These are phyloP conservation scores for Apostasia ramifera DNA, from an alignment of 106 monocot genomes.

Conservation along the genomic window DNA sequence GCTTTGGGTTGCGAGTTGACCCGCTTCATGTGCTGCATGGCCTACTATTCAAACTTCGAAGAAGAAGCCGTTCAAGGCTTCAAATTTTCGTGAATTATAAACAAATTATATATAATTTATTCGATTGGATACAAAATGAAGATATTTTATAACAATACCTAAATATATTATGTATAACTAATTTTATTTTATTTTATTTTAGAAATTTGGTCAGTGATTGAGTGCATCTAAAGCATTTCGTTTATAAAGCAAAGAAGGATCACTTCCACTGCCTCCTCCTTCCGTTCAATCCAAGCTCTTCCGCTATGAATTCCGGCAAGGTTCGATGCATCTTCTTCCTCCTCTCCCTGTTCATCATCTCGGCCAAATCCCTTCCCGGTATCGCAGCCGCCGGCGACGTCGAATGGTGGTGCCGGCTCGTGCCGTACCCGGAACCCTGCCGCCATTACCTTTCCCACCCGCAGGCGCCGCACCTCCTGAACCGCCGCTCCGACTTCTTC, in stretches of 20 bases:
- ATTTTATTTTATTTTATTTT: not conserved
- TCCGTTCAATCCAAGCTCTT: not conserved
- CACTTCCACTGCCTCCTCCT: not conserved
- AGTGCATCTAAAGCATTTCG: not conserved
- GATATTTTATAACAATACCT: too few relatives aligned
- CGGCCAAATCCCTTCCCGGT: not conserved
- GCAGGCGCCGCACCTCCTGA: not conserved
- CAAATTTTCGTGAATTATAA: too few relatives aligned
- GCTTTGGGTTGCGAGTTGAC: too few relatives aligned
- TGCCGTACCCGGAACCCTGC: slow-evolving; percentile 31
- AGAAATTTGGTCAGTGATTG: too few relatives aligned
- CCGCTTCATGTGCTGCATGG: too few relatives aligned
- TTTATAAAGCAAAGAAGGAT: not conserved
- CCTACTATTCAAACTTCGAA: too few relatives aligned
- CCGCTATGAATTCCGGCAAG: not conserved
- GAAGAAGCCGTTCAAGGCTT: too few relatives aligned
- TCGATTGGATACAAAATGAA: too few relatives aligned
- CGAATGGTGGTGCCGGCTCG: slow-evolving; percentile 17
- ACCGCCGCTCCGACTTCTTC: slow-evolving; percentile 24
- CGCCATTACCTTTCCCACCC: slow-evolving; percentile 17
- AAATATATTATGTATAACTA: not conserved
- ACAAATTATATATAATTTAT: too few relatives aligned
- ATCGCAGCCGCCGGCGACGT: not conserved
- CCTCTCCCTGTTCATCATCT: not conserved
- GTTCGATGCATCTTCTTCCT: not conserved